Base-by-base conservation (phyloP, 768 basidiomycete species). In the Collybiopsis confluens region DNA sequence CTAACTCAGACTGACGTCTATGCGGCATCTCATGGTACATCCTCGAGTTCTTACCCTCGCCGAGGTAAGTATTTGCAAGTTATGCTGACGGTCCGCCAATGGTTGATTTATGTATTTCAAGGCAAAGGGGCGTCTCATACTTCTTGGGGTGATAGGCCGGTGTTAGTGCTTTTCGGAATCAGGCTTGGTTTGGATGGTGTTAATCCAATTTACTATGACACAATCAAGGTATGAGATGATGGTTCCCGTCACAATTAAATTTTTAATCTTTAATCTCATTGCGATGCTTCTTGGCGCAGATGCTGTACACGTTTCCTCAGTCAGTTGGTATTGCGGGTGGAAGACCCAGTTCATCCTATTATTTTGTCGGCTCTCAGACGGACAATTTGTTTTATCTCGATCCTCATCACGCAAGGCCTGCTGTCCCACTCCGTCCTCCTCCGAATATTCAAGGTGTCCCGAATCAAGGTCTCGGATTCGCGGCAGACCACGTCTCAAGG, bases 291-390 rank as follows among this genome's bases (percentile, higher is more conserved):
- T 21, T 51, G 45, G 21, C 55, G 6, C 60, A 96, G 93, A 75
- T 80, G 23, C 67, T 98, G 28, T 98, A 94, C 65, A 90, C 89
- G 0, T 92, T 94, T 68, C 95, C 95, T 0, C 96, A 98, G 70
- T 92, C 88, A 2, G 89, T 97, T 35, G 97, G 96, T 37, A 98
- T 99, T 51, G 94, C 96, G 0, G 96, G 97, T 36, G 96, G 96
- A 2, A 81, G 97, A 20, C 97, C 96, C 0, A 90, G 90, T n/a
- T 94, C 92, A 0, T 97, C 94, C 0, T 98, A 97, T 68, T 99
- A 98, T 68, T 99, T 99, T 64, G 90, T 99, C 45, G 96, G 92
- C 15, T 79, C 86, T 0, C 96, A 99, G 65, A 88, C 85, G 2
- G 89, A 94, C 58, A 88, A 84, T 45, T 77, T 98, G 6, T 86